Evolutionary conservation across 371 early-diverging fungal genomes (phyloP), one percentile per base, ranked within the genome.

Genomic region (Dipsacomyces acuminosporus): DNA sequence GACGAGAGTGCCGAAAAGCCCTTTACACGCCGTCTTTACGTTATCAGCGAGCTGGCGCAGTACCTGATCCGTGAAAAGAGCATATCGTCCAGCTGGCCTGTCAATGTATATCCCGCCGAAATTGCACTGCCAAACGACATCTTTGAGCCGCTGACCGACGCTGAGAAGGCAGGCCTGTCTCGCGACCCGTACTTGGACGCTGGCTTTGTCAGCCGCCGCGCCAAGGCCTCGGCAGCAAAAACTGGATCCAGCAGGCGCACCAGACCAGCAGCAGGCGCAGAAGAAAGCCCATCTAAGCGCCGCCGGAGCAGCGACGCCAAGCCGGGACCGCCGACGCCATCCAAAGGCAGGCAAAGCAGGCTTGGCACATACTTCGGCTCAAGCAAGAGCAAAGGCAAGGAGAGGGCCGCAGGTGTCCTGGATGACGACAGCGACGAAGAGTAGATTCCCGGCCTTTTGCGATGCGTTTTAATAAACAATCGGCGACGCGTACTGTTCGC

Each of bases 1-100:
- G 26, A 21, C 25, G 42, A 36, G 59, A 64, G 8, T 76, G 77
- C 34, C 54, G 82, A 65, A 85, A 86, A 80, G 47, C 47, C 17
- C 5, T 36, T 23, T 20, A 33, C 45, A 15, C 23, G 44, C 14
- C 80, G 86, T 48, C 76, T 94, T 1, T 93, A 93, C 71, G 76
- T 84, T 14, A 51, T 92, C 36, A 82, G 88, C 65, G 96, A 96
- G 51, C 64, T 96, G 41, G 78, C 88, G 13, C 86, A 90, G 58
- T 72, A 82, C 40, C 42, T 91, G 48, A 84, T 96, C 17, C 88
- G 83, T 41, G 84, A 84, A 14, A 81, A 80, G 52, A 64, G 64
- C 50, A 38, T 52, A 23, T 41, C 70, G 17, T 33, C 60, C 1
- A 64, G 51, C 45, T 70, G 70, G 70, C 70, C 70, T 1, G 50